Conservation (phyloP, 345 rosid genomes). For the Salix koriyanagi region DNA sequence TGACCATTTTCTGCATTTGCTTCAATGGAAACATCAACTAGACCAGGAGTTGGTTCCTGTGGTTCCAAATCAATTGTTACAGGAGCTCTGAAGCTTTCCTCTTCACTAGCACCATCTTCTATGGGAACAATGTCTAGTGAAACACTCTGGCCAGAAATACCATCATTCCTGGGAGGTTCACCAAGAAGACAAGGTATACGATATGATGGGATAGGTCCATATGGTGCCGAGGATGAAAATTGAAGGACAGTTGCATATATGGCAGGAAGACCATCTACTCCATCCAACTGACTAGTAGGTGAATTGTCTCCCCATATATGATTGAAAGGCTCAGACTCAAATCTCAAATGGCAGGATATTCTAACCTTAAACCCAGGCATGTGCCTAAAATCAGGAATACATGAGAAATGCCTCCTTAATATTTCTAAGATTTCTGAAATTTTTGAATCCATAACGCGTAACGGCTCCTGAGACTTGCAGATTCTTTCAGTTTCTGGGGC, state of each 20-base stretch:
- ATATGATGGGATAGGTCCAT: slow-evolving; percentile 69
- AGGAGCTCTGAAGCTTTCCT: slow-evolving; percentile 55
- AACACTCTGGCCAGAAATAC: slow-evolving; percentile 27
- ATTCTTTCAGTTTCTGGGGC: slow-evolving; percentile 41
- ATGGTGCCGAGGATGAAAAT: slow-evolving; percentile 82
- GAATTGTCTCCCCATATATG: slow-evolving; percentile 45
- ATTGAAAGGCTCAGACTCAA: slow-evolving; percentile 68
- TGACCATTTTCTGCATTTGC: slow-evolving; percentile 80
- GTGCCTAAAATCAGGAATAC: slow-evolving; percentile 79
- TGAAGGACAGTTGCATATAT: slow-evolving; percentile 79
- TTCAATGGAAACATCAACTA: slow-evolving; percentile 80
- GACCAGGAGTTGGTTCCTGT: slow-evolving; percentile 85
- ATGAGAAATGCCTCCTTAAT: slow-evolving; percentile 76
- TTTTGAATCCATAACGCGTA: slow-evolving; percentile 85
- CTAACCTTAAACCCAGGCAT: slow-evolving; percentile 70
- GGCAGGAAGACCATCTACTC: slow-evolving; percentile 59
- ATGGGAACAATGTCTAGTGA: slow-evolving; percentile 46
- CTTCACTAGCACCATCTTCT: slow-evolving; percentile 40
- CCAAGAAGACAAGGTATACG: slow-evolving; percentile 88
- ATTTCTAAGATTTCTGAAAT: slow-evolving; percentile 60
- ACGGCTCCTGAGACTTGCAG: slow-evolving; percentile 41
- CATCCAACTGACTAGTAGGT: slow-evolving; percentile 40
- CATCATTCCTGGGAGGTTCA: slow-evolving; percentile 41
- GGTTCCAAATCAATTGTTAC: slow-evolving; percentile 72
- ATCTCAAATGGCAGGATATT: slow-evolving; percentile 66